Evolutionary conservation across 1,284 basidiomycete species (phyloP).

Genomic region (Ceratobasidium sp.): DNA sequence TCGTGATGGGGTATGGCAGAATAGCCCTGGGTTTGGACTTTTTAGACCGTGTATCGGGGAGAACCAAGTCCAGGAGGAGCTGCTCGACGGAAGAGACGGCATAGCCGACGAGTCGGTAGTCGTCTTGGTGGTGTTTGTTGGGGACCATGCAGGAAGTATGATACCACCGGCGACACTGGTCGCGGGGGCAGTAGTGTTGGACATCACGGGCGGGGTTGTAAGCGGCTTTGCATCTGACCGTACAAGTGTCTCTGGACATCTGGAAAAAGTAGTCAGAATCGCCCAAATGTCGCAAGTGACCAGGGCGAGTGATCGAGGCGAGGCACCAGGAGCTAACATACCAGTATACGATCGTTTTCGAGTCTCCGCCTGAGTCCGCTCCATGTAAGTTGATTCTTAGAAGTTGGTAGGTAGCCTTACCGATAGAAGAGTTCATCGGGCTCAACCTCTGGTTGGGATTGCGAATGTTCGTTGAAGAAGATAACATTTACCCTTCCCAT

Average conservation of each 20-base stretch:
- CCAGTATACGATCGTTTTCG: constrained; percentile 3
- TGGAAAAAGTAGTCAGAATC: neutral
- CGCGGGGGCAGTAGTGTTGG: constrained; percentile 32
- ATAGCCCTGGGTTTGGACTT: neutral
- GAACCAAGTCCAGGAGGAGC: constrained; percentile 20
- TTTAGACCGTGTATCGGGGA: neutral
- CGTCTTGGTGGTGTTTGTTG: constrained; percentile 9
- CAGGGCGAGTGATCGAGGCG: neutral
- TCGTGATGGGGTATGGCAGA: neutral
- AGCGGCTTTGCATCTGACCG: neutral
- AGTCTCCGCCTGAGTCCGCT: constrained; percentile 16
- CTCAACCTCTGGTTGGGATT: neutral
- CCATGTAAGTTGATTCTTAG: neutral
- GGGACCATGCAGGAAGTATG: constrained; percentile 25
- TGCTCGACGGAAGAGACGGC: constrained; percentile 15
- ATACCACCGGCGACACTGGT: constrained; percentile 15
- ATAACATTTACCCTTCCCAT: neutral
- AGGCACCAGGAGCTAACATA: no score
- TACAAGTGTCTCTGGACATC: constrained; percentile 16
- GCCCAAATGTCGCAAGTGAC: neutral
- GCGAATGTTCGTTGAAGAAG: constrained; percentile 15
- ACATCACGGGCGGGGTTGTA: constrained; percentile 26
- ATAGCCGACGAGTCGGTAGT: constrained; percentile 21
- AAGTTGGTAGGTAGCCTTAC: neutral
- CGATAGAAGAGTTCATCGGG: constrained; percentile 21